Conservation (phyloP, 306 rosid species). For the Trifolium repens region DNA sequence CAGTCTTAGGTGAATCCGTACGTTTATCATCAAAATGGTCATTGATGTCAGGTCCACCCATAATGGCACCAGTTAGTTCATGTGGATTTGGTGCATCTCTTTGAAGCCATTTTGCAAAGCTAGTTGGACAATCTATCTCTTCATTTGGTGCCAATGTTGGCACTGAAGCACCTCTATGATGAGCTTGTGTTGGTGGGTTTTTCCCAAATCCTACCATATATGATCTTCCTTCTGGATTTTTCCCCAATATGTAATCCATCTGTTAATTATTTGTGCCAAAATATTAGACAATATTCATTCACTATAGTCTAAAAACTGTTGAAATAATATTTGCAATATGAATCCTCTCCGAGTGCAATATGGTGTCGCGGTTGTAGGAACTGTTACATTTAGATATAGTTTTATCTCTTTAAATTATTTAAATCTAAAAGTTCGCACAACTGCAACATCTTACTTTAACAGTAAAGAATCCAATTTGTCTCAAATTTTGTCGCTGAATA, state of each 20-base stretch:
- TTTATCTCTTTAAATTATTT: no score
- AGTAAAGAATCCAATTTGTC: background rate
- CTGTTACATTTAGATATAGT: no score
- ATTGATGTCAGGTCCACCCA: slow-evolving; percentile 73
- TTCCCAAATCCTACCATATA: slow-evolving; percentile 88
- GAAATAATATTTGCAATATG: no score
- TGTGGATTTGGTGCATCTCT: slow-evolving; percentile 66
- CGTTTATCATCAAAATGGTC: slow-evolving; percentile 81
- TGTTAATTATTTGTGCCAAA: slow-evolving; percentile 36
- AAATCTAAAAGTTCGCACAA: no score
- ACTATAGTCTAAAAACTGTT: background rate
- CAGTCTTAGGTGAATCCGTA: slow-evolving; percentile 65
- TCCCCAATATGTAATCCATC: slow-evolving; percentile 80
- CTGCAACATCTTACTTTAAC: background rate
- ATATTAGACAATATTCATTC: background rate
- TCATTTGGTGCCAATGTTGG: slow-evolving; percentile 22
- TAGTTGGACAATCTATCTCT: slow-evolving; percentile 48
- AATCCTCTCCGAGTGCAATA: no score
- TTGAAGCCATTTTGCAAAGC: slow-evolving; percentile 58
- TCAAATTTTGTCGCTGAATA: background rate
- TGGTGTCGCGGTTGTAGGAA: background rate
- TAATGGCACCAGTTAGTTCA: slow-evolving; percentile 88
- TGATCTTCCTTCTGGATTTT: slow-evolving; percentile 71
- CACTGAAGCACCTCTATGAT: slow-evolving; percentile 89
- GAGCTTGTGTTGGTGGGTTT: slow-evolving; percentile 77